Percentiles rank a stretch among this genome's conserved stretches.
Evolutionary conservation across 139 green algal species (phyloP).

Genomic region (Tetradesmus lagerheimii): DNA sequence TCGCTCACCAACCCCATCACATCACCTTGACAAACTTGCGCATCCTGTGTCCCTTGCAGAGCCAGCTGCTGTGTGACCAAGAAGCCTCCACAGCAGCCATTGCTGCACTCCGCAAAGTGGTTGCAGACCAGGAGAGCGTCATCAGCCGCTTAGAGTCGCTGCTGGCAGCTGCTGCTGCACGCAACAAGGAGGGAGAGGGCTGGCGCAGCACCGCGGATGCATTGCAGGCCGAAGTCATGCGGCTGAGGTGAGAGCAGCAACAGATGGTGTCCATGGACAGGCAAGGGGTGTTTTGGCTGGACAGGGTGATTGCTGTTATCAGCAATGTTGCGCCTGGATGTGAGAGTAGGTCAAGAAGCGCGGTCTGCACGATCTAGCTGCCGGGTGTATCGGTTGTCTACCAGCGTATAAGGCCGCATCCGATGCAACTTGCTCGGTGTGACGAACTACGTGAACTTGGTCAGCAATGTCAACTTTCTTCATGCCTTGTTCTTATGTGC

Average conservation of each 20-base stretch:
- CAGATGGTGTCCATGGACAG: background rate
- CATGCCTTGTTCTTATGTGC: background rate
- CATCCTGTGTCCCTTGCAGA: conserved; percentile 2
- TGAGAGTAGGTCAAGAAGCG: no score
- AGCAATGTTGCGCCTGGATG: no score
- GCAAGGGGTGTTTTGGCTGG: no score
- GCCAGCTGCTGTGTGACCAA: conserved; percentile 39
- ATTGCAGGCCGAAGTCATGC: conserved; percentile 8
- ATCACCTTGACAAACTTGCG: no score
- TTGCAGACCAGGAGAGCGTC: conserved; percentile 57
- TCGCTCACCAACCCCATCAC: no score
- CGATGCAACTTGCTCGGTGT: background rate
- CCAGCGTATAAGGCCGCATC: no score
- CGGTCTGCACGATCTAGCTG: no score
- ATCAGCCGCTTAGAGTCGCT: conserved; percentile 64
- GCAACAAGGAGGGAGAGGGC: conserved; percentile 34
- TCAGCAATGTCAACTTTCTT: background rate
- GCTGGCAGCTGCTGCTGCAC: conserved; percentile 32
- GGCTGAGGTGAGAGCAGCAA: background rate
- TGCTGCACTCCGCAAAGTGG: background rate
- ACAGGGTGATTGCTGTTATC: no score
- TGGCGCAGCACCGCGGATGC: conserved; percentile 21
- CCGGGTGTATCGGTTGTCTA: no score
- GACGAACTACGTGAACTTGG: no score
- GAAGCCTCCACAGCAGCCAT: background rate